Percentiles rank a stretch among this genome's conserved stretches.
phyloP scores from a whole-genome alignment of 257 asterid species.

The Catharanthus roseus region DNA sequence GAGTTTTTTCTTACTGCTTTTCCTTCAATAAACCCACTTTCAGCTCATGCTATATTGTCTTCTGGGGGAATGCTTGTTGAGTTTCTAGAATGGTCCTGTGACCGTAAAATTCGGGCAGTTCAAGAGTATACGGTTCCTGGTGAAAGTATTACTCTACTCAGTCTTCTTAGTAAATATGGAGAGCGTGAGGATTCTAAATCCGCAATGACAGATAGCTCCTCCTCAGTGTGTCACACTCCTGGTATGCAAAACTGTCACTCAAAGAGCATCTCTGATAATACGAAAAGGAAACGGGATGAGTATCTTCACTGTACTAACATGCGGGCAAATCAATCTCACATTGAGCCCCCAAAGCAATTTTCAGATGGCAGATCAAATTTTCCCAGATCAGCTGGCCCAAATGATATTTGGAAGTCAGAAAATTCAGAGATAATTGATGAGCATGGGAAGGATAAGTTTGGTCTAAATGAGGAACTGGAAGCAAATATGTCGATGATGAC shows the following conservation, averaged over 20 bases:
- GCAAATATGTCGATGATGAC: slow-evolving; percentile 29
- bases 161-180: slow-evolving; percentile 60
- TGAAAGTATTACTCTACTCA: slow-evolving; percentile 64
- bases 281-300: slow-evolving; percentile 47
- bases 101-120: slow-evolving; percentile 47
- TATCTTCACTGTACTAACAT: slow-evolving; percentile 24
- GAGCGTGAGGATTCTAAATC: slow-evolving; percentile 88
- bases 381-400: slow-evolving; percentile 34
- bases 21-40: slow-evolving; percentile 89
- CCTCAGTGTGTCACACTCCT: slow-evolving; percentile 64
- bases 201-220: slow-evolving; percentile 88
- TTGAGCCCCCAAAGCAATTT: slow-evolving; percentile 38
- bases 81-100: slow-evolving; percentile 59
- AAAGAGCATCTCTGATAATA: slow-evolving; percentile 40
- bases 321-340: slow-evolving; percentile 34
- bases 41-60: slow-evolving; percentile 90
- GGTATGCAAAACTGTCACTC: slow-evolving; percentile 46
- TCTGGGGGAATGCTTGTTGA: slow-evolving; percentile 52
- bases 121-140: slow-evolving; percentile 55
- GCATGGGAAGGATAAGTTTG: slow-evolving; percentile 32
- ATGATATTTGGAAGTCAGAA: slow-evolving; percentile 46
- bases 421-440: slow-evolving; percentile 31
- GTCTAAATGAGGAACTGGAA: slow-evolving; percentile 24
- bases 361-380: slow-evolving; percentile 34
- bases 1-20: slow-evolving; percentile 86